A percentile compares a stretch with the other conserved stretches of the same genome.
Evolutionary conservation across 164 flowering plant species (phyloP).

Genomic region (Euptelea pleiosperma): DNA sequence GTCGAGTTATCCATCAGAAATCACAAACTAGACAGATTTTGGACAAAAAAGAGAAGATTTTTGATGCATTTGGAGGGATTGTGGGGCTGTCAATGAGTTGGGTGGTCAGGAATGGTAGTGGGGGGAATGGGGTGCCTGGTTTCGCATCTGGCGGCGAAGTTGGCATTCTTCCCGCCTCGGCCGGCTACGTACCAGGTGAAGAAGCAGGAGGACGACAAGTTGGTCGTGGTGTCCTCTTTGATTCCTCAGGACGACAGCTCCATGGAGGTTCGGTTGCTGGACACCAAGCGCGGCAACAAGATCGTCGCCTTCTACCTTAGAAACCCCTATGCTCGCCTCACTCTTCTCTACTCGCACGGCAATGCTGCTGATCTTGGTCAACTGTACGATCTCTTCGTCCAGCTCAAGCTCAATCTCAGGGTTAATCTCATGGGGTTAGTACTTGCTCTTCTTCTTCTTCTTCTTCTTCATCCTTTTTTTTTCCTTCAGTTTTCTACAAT

Average conservation of each 20-base stretch:
- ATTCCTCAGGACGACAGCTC: constrained; percentile 47
- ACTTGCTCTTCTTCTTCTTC: background rate
- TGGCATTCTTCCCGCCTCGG: constrained; percentile 88
- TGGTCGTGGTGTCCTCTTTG: constrained; percentile 41
- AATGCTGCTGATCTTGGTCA: constrained; percentile 98
- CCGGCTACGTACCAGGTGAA: constrained; percentile 72
- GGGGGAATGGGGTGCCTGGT: constrained; percentile 70
- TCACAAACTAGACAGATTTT: too few species aligned
- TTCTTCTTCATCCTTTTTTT: background rate
- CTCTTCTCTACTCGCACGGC: constrained; percentile 91
- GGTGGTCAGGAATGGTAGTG: constrained; percentile 8
- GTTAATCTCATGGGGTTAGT: constrained; percentile 91
- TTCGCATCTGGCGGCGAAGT: constrained; percentile 70
- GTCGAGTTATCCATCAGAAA: too few species aligned
- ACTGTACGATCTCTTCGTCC: constrained; percentile 86
- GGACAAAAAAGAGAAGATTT: background rate
- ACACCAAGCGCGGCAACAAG: constrained; percentile 78
- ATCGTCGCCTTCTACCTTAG: constrained; percentile 75
- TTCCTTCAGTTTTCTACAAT: background rate
- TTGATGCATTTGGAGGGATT: constrained; percentile 23
- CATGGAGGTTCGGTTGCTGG: constrained; percentile 60
- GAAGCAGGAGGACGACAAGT: constrained; percentile 49
- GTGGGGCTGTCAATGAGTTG: constrained; percentile 37
- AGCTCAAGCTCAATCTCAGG: constrained; percentile 88
- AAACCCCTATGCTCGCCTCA: constrained; percentile 83